Percentiles rank a stretch among this genome's conserved stretches.
Conservation (phyloP, 805 yeast genomes). For the Candida coleopterorum region DNA sequence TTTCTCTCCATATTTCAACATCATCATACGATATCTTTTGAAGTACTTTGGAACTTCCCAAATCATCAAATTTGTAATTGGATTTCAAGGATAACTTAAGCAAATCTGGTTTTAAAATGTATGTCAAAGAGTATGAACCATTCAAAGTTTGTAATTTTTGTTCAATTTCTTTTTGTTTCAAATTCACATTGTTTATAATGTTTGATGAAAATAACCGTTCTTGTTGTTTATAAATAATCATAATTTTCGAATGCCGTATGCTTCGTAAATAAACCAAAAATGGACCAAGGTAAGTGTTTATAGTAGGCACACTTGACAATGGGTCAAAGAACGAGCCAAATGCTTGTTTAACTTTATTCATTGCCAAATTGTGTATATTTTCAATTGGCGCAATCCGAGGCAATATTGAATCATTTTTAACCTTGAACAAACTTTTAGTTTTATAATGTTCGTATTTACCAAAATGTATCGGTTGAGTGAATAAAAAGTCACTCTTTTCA, state of each 20-base stretch:
- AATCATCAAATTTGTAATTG: conserved; percentile 1
- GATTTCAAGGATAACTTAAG: conserved; percentile 20
- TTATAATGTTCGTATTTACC: background rate
- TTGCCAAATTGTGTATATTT: background rate
- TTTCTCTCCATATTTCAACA: conserved; percentile 1
- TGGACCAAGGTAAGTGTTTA: background rate
- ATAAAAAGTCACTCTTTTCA: background rate
- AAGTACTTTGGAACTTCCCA: conserved; percentile 6
- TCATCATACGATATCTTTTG: conserved; percentile 5
- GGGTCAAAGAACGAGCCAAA: conserved; percentile 12
- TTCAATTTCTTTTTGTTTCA: too few relatives aligned
- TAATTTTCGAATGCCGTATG: conserved; percentile 24
- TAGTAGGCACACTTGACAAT: conserved; percentile 1
- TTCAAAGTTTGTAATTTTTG: too few relatives aligned
- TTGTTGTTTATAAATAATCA: conserved; percentile 23
- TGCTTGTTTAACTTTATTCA: conserved; percentile 12
- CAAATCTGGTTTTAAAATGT: conserved; percentile 15
- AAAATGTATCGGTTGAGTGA: background rate
- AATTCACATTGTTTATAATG: conserved; percentile 9
- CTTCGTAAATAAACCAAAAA: background rate
- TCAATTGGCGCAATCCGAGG: background rate
- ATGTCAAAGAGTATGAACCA: too few relatives aligned
- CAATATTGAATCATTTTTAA: background rate
- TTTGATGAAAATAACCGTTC: conserved; percentile 22
- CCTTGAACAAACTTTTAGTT: conserved; percentile 2